Base-by-base conservation (phyloP, 2,329 filamentous ascomycete genomes). In the Colletotrichum godetiae region DNA sequence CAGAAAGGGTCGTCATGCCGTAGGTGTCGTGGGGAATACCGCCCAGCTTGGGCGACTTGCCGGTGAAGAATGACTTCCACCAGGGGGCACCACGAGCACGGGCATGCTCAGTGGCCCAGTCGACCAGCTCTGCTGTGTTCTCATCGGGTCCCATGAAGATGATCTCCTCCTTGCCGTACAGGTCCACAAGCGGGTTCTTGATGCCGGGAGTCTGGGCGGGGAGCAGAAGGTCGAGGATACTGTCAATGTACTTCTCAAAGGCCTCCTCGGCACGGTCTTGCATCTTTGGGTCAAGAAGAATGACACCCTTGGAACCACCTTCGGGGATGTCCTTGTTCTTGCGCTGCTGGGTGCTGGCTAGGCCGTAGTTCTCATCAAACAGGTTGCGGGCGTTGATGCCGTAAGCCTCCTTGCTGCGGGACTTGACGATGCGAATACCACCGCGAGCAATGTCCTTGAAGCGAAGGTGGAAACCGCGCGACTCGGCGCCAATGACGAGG, bases 51-150 rank as follows among this genome's bases (percentile, higher is more conserved):
- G 95, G 97, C 78, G 95, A 98, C 89, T 99, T 99, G 80, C 97
- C 97, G 2, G 97, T 99, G 89, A 99, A 99, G 90, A 99, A 99
- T 0, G 97, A 99, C 88, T 99, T 99, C 97, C 97, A 99, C 95
- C 96, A 99, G 33, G 95, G 95, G 5, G 97, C 97, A 58, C 95
- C 95, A 78, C 97, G 92, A 74, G 87, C 86, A 65, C 95, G 91
- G 74, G 97, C 97, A 83, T 99, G 97, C 83, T 97, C 93, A 1
- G 97, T 99, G n/a, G 97, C 97, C 97, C 97, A 99, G 84, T 99
- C 92, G 64, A 99, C 97, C 42, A 99, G 89, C 79, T 98, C 95
- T 27, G 97, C 97, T 1, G 97, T 99, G 86, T 99, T 99, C 91
- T 99, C 97, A 77, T 99, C 97, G 0, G 97, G 97, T 42, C 97